Percentiles rank a stretch among this genome's conserved stretches.
Conservation (phyloP, 805 yeast genomes). For the Candida multigemmis region DNA sequence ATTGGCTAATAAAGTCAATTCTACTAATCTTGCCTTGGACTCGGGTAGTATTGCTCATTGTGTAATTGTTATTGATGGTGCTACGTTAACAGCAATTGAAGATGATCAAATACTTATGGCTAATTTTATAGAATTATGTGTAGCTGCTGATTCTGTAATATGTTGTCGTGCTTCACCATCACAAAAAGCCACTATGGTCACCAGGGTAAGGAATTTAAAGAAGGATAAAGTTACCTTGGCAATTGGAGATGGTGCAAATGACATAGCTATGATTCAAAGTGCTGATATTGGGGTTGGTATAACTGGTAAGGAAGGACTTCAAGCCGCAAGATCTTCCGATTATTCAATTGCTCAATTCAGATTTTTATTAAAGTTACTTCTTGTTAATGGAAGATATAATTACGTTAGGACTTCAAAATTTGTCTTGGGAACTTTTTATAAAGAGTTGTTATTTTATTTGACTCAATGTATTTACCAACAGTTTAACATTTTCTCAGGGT, state of each 20-base stretch:
- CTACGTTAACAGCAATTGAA: conserved; percentile 67
- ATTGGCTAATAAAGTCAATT: conserved; percentile 58
- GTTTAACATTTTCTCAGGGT: conserved; percentile 82
- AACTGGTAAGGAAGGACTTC: conserved; percentile 94
- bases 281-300: conserved; percentile 98
- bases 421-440: conserved; percentile 88
- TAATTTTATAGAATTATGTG: conserved; percentile 75
- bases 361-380: conserved; percentile 66
- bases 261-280: conserved; percentile 97
- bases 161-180: conserved; percentile 97
- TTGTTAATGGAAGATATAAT: conserved; percentile 95
- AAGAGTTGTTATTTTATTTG: conserved; percentile 82
- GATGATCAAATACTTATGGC: conserved; percentile 63
- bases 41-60: conserved; percentile 82
- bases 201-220: conserved; percentile 64
- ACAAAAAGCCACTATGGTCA: conserved; percentile 88
- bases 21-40: conserved; percentile 65
- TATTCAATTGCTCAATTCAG: conserved; percentile 93
- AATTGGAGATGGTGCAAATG: conserved; percentile 98
- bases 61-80: conserved; percentile 94
- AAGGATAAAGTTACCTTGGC: conserved; percentile 78
- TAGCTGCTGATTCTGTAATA: conserved; percentile 81
- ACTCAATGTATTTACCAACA: conserved; percentile 85
- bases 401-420: conserved; percentile 88
- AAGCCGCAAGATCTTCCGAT: conserved; percentile 93